These are phyloP conservation scores for Beauveria brongniartii DNA, from an alignment of 2,329 filamentous ascomycete genomes.

Conservation along the genomic window DNA sequence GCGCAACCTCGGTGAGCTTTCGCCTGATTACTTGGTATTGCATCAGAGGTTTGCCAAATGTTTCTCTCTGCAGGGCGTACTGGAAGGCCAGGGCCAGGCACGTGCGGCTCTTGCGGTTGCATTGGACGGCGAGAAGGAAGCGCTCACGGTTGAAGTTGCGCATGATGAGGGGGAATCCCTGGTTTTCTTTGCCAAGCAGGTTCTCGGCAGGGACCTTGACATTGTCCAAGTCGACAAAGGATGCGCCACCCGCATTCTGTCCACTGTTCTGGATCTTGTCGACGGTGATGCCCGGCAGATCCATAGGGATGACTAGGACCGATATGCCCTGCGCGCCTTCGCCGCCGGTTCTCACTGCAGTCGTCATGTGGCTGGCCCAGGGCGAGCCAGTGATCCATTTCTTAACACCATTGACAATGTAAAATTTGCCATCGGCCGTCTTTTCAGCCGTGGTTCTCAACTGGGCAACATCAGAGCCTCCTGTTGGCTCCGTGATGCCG, in stretches of 20 bases:
- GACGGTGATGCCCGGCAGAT: slow-evolving; percentile 39
- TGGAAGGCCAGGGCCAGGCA: slow-evolving; percentile 44
- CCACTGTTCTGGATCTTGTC: slow-evolving; percentile 56
- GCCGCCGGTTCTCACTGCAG: slow-evolving; percentile 52
- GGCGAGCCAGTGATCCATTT: slow-evolving; percentile 60
- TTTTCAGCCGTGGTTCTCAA: slow-evolving; percentile 51
- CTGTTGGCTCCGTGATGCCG: slow-evolving; percentile 55
- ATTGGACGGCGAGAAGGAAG: slow-evolving; percentile 47
- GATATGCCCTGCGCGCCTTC: slow-evolving; percentile 46
- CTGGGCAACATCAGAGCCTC: slow-evolving; percentile 56
- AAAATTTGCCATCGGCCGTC: slow-evolving; percentile 36
- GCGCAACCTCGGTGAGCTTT: slow-evolving; percentile 51
- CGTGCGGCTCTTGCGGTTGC: slow-evolving; percentile 48
- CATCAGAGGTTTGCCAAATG: slow-evolving; percentile 51
- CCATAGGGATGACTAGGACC: slow-evolving; percentile 47
- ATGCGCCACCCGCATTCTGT: slow-evolving; percentile 55
- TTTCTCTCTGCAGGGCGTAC: slow-evolving; percentile 44
- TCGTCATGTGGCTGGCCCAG: slow-evolving; percentile 53
- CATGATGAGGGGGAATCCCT: slow-evolving; percentile 52
- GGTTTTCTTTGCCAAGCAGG: slow-evolving; percentile 44
- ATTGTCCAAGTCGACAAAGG: slow-evolving; percentile 47
- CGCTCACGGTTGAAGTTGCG: slow-evolving; percentile 52
- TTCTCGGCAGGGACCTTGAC: slow-evolving; percentile 46
- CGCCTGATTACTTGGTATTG: slow-evolving; percentile 50
- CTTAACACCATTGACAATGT: slow-evolving; percentile 59